Evolutionary conservation across 2,329 filamentous ascomycete genomes (phyloP), one percentile per base, ranked within the genome.

Genomic region (Phialocephala sp.): DNA sequence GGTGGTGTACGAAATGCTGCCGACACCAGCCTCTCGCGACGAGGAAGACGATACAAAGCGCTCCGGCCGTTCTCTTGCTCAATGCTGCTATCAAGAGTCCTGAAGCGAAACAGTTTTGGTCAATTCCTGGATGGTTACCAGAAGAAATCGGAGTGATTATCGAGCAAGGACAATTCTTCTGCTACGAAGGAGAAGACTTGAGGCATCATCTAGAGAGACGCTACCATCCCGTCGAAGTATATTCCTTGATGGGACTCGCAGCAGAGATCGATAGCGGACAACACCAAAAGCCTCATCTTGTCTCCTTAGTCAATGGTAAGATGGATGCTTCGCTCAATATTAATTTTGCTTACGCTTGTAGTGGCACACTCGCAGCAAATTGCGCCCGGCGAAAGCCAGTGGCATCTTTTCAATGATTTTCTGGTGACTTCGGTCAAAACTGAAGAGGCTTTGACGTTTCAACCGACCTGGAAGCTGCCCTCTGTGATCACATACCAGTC

Each of bases 381-480:
- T 50, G 77, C 85, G 0, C 84, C 87, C 0, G 81, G 81, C 3
- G 84, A 88, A 69, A 90, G 87, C 73, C 89, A 90, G 72, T 99
- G 96, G 96, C 93, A 98, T 78, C 80, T 99, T 0, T 97, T 99
- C 81, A 99, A 99, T 72, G 95, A 99, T 79, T 99, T 99, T 74
- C 80, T 97, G 41, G 96, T 99, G 24, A 88, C 91, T 14, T 89
- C 90, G 11, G 87, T 97, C 18, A 87, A 89, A 37, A 85, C 87
- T 35, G 89, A 93, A 67, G 94, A 99, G 76, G 96, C 94, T 0
- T 82, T 98, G 20, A 89, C 90, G 27, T 99, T 98, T 78, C 94
- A 94, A 68, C 88, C 93, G 3, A 85, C 89, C 20, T 99, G 95
- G 95, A 99, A 98, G 80, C 84, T 93, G 59, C 95, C 95, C 0